These are phyloP conservation scores for Ogataea nonfermentans DNA, from an alignment of 805 yeast genomes.

Conservation along the genomic window DNA sequence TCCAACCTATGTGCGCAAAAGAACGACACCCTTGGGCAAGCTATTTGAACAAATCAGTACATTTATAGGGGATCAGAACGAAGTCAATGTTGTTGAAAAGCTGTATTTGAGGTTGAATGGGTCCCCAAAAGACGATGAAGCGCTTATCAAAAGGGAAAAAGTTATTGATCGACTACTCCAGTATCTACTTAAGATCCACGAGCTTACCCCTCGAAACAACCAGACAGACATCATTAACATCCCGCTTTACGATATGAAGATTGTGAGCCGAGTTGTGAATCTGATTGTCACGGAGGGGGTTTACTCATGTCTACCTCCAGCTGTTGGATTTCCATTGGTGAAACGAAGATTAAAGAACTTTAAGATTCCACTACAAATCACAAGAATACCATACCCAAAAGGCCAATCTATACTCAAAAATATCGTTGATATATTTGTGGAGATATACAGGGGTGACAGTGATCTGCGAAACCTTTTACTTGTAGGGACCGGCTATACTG, in stretches of 20 bases:
- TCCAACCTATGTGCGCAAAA: slow-evolving; percentile 24
- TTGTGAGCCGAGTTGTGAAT: slow-evolving; percentile 62
- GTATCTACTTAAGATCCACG: slow-evolving; percentile 40
- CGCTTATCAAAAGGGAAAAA: slow-evolving; percentile 15
- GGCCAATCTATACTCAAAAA: slow-evolving; percentile 21
- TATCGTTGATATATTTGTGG: slow-evolving; percentile 33
- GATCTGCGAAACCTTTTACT: slow-evolving; percentile 53
- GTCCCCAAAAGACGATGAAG: neutral
- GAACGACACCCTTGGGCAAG: slow-evolving; percentile 34
- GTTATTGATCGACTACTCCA: slow-evolving; percentile 39
- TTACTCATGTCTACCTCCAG: slow-evolving; percentile 55
- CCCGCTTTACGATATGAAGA: slow-evolving; percentile 82
- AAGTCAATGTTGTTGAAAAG: slow-evolving; percentile 8
- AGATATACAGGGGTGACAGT: slow-evolving; percentile 39
- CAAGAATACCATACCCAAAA: slow-evolving; percentile 20
- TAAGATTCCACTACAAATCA: slow-evolving; percentile 26
- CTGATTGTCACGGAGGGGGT: slow-evolving; percentile 69
- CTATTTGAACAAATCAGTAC: slow-evolving; percentile 30
- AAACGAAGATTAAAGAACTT: slow-evolving; percentile 56
- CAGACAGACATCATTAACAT: slow-evolving; percentile 51
- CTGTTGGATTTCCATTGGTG: slow-evolving; percentile 63
- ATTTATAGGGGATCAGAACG: slow-evolving; percentile 12
- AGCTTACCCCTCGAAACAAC: slow-evolving; percentile 32
- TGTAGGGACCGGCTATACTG: slow-evolving; percentile 68
- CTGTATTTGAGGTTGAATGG: slow-evolving; percentile 9